A percentile compares a stretch with the other conserved stretches of the same genome.
Conservation (phyloP, 225 moss, liverwort and hornwort species). For the Bryoerythrophyllum caledonicum region DNA sequence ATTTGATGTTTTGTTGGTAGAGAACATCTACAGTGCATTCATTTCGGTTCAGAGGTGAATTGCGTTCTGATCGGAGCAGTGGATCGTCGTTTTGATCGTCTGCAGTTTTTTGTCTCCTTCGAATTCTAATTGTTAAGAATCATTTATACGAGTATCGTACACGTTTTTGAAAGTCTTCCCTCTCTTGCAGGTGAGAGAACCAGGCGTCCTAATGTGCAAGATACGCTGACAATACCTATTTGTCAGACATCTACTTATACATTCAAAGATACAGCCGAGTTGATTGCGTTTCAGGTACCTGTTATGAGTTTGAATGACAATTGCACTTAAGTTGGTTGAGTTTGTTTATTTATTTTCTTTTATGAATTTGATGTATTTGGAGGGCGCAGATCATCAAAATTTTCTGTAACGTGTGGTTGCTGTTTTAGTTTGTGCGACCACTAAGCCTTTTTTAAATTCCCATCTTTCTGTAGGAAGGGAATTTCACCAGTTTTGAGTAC, state of each 20-base stretch:
- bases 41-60: not conserved
- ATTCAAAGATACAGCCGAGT: constrained; percentile 93
- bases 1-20: not conserved
- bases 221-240: constrained; percentile 93
- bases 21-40: not conserved
- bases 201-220: constrained; percentile 69
- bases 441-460: not conserved
- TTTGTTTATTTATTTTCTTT: not conserved
- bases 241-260: constrained; percentile 96
- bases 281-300: constrained; percentile 92
- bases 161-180: not conserved
- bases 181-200: constrained; percentile 76
- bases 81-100: not conserved
- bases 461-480: constrained; percentile 62
- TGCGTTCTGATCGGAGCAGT: not conserved
- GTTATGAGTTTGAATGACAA: not conserved
- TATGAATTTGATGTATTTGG: not conserved
- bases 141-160: not conserved
- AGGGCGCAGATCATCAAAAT: not conserved
- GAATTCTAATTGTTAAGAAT: not conserved
- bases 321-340: constrained; percentile 4
- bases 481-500: constrained; percentile 88
- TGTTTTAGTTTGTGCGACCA: not conserved
- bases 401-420: not conserved
- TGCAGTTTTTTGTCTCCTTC: not conserved